Conservation (phyloP, 2,329 filamentous ascomycete species). For the Stromatinia cepivora region DNA sequence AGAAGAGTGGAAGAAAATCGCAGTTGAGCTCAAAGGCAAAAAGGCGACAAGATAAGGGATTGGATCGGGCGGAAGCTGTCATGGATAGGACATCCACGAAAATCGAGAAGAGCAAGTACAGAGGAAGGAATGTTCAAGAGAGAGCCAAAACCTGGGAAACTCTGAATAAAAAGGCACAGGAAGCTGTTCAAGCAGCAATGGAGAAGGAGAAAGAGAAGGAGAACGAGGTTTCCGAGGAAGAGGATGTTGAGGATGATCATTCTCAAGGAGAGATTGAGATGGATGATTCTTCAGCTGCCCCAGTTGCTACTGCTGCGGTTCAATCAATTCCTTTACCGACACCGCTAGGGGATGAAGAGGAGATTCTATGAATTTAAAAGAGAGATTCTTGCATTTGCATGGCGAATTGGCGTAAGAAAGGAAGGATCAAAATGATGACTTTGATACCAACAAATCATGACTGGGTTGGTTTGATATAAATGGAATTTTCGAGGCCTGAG, state of each 20-base stretch:
- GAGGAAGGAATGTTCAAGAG: conserved; percentile 49
- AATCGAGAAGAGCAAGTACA: conserved; percentile 55
- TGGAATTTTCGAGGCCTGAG: neutral
- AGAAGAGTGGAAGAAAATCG: conserved; percentile 59
- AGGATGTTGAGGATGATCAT: conserved; percentile 26
- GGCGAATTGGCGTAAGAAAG: conserved; percentile 30
- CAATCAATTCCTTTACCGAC: conserved; percentile 22
- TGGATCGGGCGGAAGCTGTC: conserved; percentile 60
- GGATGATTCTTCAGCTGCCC: conserved; percentile 19
- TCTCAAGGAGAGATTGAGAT: conserved; percentile 19
- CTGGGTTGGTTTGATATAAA: neutral
- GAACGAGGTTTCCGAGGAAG: conserved; percentile 27
- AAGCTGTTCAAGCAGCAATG: conserved; percentile 34
- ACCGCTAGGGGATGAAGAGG: conserved; percentile 34
- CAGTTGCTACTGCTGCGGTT: conserved; percentile 14
- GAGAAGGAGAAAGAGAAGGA: conserved; percentile 30
- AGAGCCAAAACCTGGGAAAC: conserved; percentile 59
- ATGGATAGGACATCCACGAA: conserved; percentile 59
- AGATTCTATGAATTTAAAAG: conserved; percentile 30
- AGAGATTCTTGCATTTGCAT: conserved; percentile 27
- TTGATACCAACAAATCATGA: conserved; percentile 32
- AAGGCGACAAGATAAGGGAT: conserved; percentile 56
- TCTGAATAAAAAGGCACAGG: conserved; percentile 50
- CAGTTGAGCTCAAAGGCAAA: conserved; percentile 56
- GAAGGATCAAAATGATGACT: conserved; percentile 16